These are phyloP conservation scores for Candida fluviatilis DNA, from an alignment of 805 yeast species.

Conservation along the genomic window DNA sequence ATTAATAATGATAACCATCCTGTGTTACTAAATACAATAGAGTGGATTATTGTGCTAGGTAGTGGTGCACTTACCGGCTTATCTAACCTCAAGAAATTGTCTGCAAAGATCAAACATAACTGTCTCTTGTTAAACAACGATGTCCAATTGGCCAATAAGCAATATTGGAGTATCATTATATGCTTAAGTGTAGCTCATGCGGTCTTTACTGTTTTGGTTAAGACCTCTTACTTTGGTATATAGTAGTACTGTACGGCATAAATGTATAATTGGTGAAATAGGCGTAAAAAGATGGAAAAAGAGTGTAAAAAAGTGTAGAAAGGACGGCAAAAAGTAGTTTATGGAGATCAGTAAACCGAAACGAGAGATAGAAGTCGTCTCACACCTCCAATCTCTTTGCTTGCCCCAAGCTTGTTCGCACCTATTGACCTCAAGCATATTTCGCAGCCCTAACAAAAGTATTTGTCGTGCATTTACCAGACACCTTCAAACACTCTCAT, in stretches of 20 bases:
- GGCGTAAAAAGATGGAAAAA: too few relatives aligned
- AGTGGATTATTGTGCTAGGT: constrained; percentile 57
- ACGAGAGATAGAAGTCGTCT: too few relatives aligned
- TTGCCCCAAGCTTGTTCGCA: too few relatives aligned
- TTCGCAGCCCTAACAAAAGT: too few relatives aligned
- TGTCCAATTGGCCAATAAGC: constrained; percentile 30
- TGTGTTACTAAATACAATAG: constrained; percentile 44
- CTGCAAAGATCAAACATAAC: constrained; percentile 31
- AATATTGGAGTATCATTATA: constrained; percentile 31
- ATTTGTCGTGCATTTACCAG: too few relatives aligned
- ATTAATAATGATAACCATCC: constrained; percentile 28
- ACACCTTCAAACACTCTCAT: too few relatives aligned
- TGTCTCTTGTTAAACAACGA: constrained; percentile 27
- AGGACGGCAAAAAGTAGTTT: too few relatives aligned
- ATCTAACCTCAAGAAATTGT: constrained; percentile 46
- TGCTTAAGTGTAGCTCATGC: constrained; percentile 47
- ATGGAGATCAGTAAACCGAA: too few relatives aligned
- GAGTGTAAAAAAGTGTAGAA: too few relatives aligned
- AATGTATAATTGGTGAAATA: too few relatives aligned
- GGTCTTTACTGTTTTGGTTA: constrained; percentile 59
- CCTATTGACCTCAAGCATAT: too few relatives aligned
- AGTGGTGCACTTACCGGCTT: constrained; percentile 64
- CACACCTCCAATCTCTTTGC: too few relatives aligned
- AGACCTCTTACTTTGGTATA: constrained; percentile 58
- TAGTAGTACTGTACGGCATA: neutral